These are phyloP conservation scores for Colletotrichum limetticola DNA, from an alignment of 2,329 filamentous ascomycete genomes.

Conservation along the genomic window DNA sequence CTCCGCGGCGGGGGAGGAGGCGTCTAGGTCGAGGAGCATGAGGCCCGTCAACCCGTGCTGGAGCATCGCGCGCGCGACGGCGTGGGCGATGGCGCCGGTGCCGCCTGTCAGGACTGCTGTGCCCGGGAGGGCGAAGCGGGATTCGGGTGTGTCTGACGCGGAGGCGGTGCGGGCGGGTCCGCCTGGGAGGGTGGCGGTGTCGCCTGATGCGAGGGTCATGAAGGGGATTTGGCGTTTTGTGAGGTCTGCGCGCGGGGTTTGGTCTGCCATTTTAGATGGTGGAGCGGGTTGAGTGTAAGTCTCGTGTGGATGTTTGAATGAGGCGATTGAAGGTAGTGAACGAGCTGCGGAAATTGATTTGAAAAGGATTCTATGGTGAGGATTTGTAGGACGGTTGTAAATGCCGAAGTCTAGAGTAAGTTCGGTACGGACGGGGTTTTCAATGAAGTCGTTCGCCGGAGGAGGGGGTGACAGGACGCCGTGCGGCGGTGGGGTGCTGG, in stretches of 20 bases:
- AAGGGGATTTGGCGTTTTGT: constrained; percentile 40
- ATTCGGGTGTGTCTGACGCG: constrained; percentile 3
- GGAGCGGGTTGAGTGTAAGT: background rate
- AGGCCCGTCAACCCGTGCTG: constrained; percentile 73
- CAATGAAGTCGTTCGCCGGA: background rate
- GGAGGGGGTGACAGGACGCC: constrained; percentile 27
- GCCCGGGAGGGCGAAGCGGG: constrained; percentile 45
- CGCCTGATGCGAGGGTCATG: constrained; percentile 39
- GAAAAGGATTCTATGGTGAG: background rate
- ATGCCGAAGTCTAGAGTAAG: background rate
- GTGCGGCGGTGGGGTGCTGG: background rate
- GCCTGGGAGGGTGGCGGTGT: constrained; percentile 23
- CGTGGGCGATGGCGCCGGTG: constrained; percentile 70
- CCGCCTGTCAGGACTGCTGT: constrained; percentile 70
- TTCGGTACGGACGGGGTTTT: constrained; percentile 1
- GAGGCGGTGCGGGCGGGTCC: constrained; percentile 19
- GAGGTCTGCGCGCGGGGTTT: constrained; percentile 34
- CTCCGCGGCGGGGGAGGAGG: constrained; percentile 48
- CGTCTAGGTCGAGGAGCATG: constrained; percentile 68
- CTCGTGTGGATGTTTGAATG: background rate
- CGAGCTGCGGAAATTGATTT: too few species aligned
- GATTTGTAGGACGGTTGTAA: background rate
- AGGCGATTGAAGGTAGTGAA: rapidly evolving
- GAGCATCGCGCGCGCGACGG: constrained; percentile 74
- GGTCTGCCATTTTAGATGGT: constrained; percentile 13